A percentile compares a stretch with the other conserved stretches of the same genome.
Conservation (phyloP, 495 filamentous ascomycete genomes). For the Penicillium antarcticum region DNA sequence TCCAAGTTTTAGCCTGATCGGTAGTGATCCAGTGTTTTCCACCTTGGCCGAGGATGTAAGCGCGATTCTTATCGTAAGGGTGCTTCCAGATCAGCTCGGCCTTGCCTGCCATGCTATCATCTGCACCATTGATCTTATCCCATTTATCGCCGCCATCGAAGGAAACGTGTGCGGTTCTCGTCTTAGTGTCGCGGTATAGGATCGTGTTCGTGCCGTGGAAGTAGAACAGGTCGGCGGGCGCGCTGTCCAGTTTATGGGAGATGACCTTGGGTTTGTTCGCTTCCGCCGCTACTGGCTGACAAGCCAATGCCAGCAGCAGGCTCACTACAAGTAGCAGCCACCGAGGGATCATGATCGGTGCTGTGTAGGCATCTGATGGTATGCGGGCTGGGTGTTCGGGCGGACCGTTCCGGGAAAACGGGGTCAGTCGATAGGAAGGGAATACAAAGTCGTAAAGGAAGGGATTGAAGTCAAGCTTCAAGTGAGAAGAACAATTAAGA, state of each 20-base stretch:
- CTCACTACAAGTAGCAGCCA: constrained; percentile 39
- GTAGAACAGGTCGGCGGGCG: constrained; percentile 69
- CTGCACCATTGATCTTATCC: constrained; percentile 60
- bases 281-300: constrained; percentile 43
- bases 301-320: constrained; percentile 32
- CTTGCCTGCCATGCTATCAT: constrained; percentile 50
- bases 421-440: neutral
- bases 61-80: constrained; percentile 70
- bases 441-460: neutral
- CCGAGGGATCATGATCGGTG: constrained; percentile 38
- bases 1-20: constrained; percentile 79
- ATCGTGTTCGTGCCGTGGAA: constrained; percentile 82
- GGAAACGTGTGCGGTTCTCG: constrained; percentile 64
- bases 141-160: constrained; percentile 75
- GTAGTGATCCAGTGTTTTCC: constrained; percentile 73
- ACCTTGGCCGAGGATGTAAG: constrained; percentile 69
- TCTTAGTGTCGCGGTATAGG: constrained; percentile 55
- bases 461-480: neutral
- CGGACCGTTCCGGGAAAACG: constrained; percentile 18
- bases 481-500: neutral
- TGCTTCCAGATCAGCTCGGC: constrained; percentile 63
- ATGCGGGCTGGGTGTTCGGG: constrained; percentile 3
- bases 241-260: constrained; percentile 55
- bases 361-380: constrained; percentile 32
- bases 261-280: constrained; percentile 47